Conservation (phyloP, 768 basidiomycete genomes). For the Pleurotus tuber-regium region DNA sequence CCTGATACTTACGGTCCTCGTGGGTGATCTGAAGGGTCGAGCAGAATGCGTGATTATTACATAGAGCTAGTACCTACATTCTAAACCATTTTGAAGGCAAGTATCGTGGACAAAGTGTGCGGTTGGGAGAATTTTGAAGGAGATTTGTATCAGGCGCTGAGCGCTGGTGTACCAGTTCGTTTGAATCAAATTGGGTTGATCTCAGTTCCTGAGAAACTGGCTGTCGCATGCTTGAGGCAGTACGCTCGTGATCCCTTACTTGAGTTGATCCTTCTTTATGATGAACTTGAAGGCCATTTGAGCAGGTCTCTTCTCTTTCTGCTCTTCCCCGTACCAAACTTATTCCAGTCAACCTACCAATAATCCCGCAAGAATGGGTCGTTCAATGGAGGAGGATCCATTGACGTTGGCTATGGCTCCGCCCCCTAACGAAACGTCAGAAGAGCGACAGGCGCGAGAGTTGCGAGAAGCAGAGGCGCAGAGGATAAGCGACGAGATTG, state of each 20-base stretch:
- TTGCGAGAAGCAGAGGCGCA: constrained; percentile 61
- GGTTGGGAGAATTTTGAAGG: constrained; percentile 1
- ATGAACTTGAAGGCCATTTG: constrained; percentile 6
- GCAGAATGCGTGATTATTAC: neutral
- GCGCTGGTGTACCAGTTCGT: neutral
- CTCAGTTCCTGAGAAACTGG: constrained; percentile 8
- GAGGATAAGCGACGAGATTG: constrained; percentile 68
- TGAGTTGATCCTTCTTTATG: constrained; percentile 3
- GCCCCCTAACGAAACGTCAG: constrained; percentile 59
- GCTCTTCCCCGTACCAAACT: neutral
- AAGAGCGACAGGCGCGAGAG: constrained; percentile 54
- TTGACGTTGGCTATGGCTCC: constrained; percentile 59
- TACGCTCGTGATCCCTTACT: constrained; percentile 8
- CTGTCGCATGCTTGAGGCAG: constrained; percentile 7
- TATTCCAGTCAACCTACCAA: neutral
- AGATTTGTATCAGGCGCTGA: neutral
- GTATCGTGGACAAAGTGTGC: neutral
- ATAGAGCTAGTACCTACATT: neutral
- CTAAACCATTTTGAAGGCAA: too few relatives aligned
- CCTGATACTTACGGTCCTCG: neutral
- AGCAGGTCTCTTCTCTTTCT: constrained; percentile 8
- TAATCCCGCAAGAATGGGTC: constrained; percentile 20
- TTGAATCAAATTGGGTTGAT: constrained; percentile 10
- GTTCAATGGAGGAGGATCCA: constrained; percentile 54
- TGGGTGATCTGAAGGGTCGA: neutral